phyloP scores from a whole-genome alignment of 2,329 filamentous ascomycete species.

The Pyrenochaeta sp. region DNA sequence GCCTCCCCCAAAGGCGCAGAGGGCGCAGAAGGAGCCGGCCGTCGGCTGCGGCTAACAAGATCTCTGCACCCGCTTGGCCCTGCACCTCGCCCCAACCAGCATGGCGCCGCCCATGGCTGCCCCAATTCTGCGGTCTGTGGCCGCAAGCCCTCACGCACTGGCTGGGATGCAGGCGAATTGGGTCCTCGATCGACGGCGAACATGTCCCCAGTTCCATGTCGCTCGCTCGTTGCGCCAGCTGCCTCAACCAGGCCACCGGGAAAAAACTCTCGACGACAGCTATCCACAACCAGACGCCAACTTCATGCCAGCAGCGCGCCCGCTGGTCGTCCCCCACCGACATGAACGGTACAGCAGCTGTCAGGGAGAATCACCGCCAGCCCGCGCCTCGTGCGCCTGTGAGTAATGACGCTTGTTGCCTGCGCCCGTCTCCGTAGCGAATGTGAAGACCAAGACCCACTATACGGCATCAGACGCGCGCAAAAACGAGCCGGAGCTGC shows the following conservation, averaged over 20 bases:
- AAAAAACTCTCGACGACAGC: conserved; percentile 26
- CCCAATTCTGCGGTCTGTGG: conserved; percentile 35
- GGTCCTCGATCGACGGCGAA: conserved; percentile 37
- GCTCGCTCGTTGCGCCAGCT: conserved; percentile 22
- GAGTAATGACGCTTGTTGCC: conserved; percentile 1
- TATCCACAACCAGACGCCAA: conserved; percentile 15
- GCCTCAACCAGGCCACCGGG: conserved; percentile 41
- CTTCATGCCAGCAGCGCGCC: conserved; percentile 18
- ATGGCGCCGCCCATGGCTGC: conserved; percentile 32
- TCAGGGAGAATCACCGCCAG: conserved; percentile 29
- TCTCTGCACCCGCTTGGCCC: conserved; percentile 25
- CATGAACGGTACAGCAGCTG: conserved; percentile 32
- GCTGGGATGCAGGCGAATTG: conserved; percentile 28
- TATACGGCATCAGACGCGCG: conserved; percentile 28
- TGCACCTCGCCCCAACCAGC: conserved; percentile 23
- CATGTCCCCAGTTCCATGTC: conserved; percentile 36
- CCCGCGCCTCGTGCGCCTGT: conserved; percentile 37
- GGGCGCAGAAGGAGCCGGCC: conserved; percentile 24
- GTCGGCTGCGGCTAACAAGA: conserved; percentile 38
- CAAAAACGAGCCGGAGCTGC: conserved; percentile 21
- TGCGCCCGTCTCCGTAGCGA: conserved; percentile 6
- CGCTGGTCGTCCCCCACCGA: conserved; percentile 9
- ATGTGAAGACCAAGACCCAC: conserved; percentile 5
- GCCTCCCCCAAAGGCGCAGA: conserved; percentile 20
- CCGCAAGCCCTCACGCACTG: conserved; percentile 27